phyloP scores from a whole-genome alignment of 176 grass and related monocot genomes.

The Lolium perenne region DNA sequence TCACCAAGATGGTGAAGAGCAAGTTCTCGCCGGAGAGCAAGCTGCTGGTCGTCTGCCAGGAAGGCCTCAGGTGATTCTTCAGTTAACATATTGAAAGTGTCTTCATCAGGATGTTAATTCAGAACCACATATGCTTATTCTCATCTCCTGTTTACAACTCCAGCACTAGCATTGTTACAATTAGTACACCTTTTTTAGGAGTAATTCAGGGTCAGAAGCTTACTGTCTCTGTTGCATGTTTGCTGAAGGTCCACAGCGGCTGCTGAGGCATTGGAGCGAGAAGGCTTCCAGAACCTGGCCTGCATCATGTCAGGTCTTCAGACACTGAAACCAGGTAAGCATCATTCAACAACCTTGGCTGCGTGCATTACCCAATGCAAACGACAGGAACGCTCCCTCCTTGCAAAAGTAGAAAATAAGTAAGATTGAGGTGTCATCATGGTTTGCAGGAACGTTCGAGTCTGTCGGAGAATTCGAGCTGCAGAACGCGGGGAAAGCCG shows the following conservation, averaged over 20 bases:
- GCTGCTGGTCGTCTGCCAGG: slow-evolving; percentile 86
- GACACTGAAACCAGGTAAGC: slow-evolving; percentile 78
- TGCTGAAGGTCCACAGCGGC: slow-evolving; percentile 81
- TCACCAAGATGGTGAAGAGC: slow-evolving; percentile 67
- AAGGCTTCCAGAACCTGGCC: slow-evolving; percentile 81
- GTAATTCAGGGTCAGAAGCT: background rate
- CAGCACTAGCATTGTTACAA: background rate
- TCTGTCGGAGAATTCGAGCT: slow-evolving; percentile 71
- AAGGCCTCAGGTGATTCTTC: slow-evolving; percentile 76
- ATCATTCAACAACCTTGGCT: no score
- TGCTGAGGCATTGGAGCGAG: slow-evolving; percentile 69
- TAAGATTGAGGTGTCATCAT: no score
- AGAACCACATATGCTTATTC: background rate
- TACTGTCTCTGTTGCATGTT: background rate
- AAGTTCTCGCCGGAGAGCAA: slow-evolving; percentile 73
- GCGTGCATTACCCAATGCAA: no score
- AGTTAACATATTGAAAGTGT: background rate
- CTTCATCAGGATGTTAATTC: background rate
- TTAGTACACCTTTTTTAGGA: background rate
- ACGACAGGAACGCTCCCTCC: no score
- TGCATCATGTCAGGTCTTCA: slow-evolving; percentile 90
- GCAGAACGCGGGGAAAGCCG: slow-evolving; percentile 85
- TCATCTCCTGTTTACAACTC: background rate
- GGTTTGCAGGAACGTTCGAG: slow-evolving; percentile 68
- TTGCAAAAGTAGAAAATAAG: no score